Base-by-base conservation (phyloP, 108 stramenopile genomes). In the Discostella stelligeroides region DNA sequence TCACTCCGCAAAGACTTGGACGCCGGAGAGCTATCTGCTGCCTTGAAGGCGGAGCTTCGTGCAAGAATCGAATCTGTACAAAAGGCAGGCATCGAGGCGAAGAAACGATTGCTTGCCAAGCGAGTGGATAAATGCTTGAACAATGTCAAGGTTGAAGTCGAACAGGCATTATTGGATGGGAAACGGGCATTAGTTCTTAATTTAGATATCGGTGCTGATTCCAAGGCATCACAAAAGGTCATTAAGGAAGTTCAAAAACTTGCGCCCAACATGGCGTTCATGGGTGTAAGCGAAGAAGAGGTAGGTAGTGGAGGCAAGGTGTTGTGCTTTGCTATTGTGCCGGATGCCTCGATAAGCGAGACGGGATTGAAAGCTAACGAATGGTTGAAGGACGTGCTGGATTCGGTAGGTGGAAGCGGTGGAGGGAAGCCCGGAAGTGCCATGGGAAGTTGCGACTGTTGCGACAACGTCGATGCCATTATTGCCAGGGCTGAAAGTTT, bases 161-260 rank as follows among this genome's bases (percentile, higher is more conserved):
- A 75, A 57, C 57, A 48, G 45, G 92, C 89, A 29, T 43, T 91
- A 38, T 79, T 67, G 4, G 75, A 79, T 2, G 84, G 81, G 27
- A 73, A 63, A 20, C 73, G 63, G 48, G 46, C 76, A 7, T 51
- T 92, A n/a, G 84, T 91, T 27, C 49, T 97, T 49, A 90, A 93
- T 39, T 81, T 96, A 13, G 89, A 92, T 24, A 88, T 95, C 72
- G 96, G 89, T 21, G 92, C 96, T 20, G 98, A 98, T 63, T 86
- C 90, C 34, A 98, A 99, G 63, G 89, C 95, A 27, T 95, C 95
- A 0, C 91, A 93, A 43, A 94, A 95, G 72, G 86, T 97, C 34
- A 77, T 90, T 46, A 95, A 97, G 64, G 84, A 94, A 10, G 87
- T 93, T 15, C 84, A 93, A 68, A 93, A 94, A 59, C 47, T 84